Evolutionary conservation across 352 stramenopile genomes (phyloP).

Genomic region (Phytophthora macrochlamydospora): DNA sequence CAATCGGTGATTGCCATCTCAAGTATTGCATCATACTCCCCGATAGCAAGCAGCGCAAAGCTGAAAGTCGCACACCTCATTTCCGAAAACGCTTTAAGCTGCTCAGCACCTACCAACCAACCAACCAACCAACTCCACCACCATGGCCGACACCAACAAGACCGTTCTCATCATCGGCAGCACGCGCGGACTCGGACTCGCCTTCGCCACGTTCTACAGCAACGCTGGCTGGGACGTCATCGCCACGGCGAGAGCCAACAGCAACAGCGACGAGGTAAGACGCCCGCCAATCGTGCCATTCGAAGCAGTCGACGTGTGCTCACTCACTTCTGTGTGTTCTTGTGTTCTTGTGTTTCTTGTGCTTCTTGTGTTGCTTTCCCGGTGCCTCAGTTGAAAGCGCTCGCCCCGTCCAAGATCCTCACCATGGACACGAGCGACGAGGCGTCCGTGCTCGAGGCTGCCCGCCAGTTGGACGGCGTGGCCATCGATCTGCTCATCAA

Average conservation of each 20-base stretch:
- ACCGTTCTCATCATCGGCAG: not conserved
- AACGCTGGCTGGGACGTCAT: constrained; percentile 1
- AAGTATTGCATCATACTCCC: too few relatives aligned
- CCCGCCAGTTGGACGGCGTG: constrained; percentile 33
- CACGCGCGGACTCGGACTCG: not conserved
- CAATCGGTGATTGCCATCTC: too few relatives aligned
- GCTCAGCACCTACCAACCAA: not conserved
- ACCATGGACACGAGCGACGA: constrained; percentile 44
- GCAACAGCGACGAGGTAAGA: not conserved
- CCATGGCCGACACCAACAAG: not conserved
- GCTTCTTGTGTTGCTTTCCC: not conserved
- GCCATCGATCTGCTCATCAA: constrained; percentile 59
- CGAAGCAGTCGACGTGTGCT: not conserved
- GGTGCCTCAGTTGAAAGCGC: constrained; percentile 7
- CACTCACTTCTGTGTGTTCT: too few relatives aligned
- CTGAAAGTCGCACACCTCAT: not conserved
- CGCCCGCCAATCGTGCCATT: not conserved
- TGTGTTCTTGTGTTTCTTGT: not conserved
- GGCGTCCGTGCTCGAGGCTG: constrained; percentile 29
- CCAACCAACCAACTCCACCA: not conserved
- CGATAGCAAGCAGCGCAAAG: too few relatives aligned
- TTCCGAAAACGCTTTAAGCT: not conserved
- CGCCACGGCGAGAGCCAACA: not conserved
- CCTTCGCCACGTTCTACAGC: not conserved
- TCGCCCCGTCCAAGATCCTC: constrained; percentile 35